Base-by-base conservation (phyloP, 2,329 filamentous ascomycete species). In the Rasamsonia emersonii region DNA sequence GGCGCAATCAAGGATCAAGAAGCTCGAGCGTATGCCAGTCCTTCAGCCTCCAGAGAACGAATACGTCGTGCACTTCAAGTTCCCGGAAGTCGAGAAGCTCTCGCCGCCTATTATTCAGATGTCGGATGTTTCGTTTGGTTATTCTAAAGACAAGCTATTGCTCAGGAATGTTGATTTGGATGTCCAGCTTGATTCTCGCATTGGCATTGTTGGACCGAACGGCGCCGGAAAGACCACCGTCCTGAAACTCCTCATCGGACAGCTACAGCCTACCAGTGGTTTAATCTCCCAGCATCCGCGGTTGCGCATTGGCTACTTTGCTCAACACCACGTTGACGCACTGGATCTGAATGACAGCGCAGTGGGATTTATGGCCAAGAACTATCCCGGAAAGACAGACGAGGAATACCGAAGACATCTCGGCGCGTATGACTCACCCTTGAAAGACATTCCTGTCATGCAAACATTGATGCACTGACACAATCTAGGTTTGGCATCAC, bases 151-250 rank as follows among this genome's bases (percentile, higher is more conserved):
- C 54, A 85, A 82, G 9, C 75, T 80, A 15, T 71, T 98, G 24
- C 75, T 98, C 24, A 75, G 66, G 44, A 79, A 94, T 47, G 84
- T 98, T 38, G 91, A 98, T 52, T 72, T 98, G 15, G 89, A 96
- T 56, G 91, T 98, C 10, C 91, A 98, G 61, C 79, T 98, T 24
- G 91, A 98, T 64, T 96, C 89, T 6, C 83, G 91, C 42, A 98
- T 98, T 49, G 91, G 91, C 54, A 98, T 98, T 53, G 89, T 98
- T n/a, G 91, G 91, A 10, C 91, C 91, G 52, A 98, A 98, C 71
- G 91, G 91, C 62, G 91, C 91, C 26, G 91, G 91, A 72, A 98
- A 98, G 65, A 98, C 91, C 3, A 98, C 91, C 0, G 82, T 95
- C n/a, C 69, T 98, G 46, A 96, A 95, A 64, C 76, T 98, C n/a